Evolutionary conservation across 1,284 basidiomycete species (phyloP).

Genomic region (Moesziomyces antarcticus): DNA sequence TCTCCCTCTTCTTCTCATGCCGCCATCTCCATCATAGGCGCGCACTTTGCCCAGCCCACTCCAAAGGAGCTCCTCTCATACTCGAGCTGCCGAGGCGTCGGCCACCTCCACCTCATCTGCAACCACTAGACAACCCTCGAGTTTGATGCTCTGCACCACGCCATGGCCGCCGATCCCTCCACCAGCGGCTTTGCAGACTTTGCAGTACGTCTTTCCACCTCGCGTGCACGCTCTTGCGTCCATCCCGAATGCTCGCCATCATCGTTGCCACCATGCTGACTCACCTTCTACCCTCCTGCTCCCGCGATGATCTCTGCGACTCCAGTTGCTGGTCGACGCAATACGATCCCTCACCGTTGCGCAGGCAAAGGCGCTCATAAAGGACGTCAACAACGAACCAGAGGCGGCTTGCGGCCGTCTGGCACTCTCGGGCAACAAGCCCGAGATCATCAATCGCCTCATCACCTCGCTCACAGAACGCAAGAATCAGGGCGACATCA

Average conservation of each 20-base stretch:
- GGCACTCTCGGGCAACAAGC: conserved; percentile 54
- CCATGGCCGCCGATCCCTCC: conserved; percentile 27
- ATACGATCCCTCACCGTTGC: conserved; percentile 51
- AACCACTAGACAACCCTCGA: conserved; percentile 4
- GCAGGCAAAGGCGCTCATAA: conserved; percentile 54
- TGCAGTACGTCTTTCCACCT: conserved; percentile 9
- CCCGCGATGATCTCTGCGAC: background rate
- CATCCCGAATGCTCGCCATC: too few species aligned
- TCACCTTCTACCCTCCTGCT: background rate
- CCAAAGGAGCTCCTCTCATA: conserved; percentile 8
- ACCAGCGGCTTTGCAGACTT: conserved; percentile 36
- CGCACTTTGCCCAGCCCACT: conserved; percentile 1
- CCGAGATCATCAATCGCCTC: conserved; percentile 48
- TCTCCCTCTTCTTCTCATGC: conserved; percentile 1
- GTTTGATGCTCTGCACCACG: conserved; percentile 19
- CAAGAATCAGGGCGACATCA: conserved; percentile 28
- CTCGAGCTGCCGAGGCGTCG: background rate
- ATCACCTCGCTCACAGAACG: conserved; percentile 23
- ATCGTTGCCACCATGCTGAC: conserved; percentile 4
- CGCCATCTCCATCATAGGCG: background rate
- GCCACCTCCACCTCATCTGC: conserved; percentile 23
- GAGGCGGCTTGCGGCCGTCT: conserved; percentile 34
- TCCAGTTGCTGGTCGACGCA: conserved; percentile 24
- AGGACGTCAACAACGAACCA: conserved; percentile 52
- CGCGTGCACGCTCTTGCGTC: too few species aligned